Percentiles rank a stretch among this genome's conserved stretches.
Conservation (phyloP, 768 basidiomycete genomes). For the Collybia sp. region DNA sequence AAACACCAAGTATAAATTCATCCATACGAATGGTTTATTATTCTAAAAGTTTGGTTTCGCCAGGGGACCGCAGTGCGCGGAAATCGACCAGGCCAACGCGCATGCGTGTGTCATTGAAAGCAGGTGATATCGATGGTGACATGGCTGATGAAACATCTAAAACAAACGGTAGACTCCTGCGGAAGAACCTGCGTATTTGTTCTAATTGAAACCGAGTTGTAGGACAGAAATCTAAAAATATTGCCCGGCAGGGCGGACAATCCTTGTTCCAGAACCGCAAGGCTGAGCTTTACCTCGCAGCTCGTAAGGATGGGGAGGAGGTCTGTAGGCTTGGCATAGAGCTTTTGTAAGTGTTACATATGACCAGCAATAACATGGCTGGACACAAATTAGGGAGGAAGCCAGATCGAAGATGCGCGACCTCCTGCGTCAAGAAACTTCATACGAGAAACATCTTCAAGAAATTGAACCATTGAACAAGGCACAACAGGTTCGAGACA, state of each 20-base stretch:
- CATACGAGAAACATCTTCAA: slow-evolving; percentile 17
- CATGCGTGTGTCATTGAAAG: slow-evolving; percentile 11
- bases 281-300: slow-evolving; percentile 25
- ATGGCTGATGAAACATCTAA: slow-evolving; percentile 12
- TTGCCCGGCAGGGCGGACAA: no score
- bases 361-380: not conserved
- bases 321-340: slow-evolving; percentile 1
- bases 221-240: not conserved
- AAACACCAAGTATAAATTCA: slow-evolving; percentile 15
- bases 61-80: not conserved
- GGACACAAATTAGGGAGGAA: slow-evolving; percentile 20
- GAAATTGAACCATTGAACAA: slow-evolving; percentile 18
- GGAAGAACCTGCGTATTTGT: not conserved
- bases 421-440: slow-evolving; percentile 21
- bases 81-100: slow-evolving; percentile 15
- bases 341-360: not conserved
- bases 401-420: slow-evolving; percentile 19
- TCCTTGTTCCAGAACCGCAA: slow-evolving; percentile 23
- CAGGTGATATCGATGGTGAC: slow-evolving; percentile 11
- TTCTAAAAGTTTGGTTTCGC: no score
- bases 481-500: slow-evolving; percentile 19
- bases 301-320: slow-evolving; percentile 24
- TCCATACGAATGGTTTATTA: not conserved
- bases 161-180: no score
- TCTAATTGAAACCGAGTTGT: slow-evolving; percentile 4